Percentiles rank a stretch among this genome's conserved stretches.
These are phyloP conservation scores for Neoconidiobolus thromboides DNA, from an alignment of 371 early-diverging fungal species.

Conservation along the genomic window DNA sequence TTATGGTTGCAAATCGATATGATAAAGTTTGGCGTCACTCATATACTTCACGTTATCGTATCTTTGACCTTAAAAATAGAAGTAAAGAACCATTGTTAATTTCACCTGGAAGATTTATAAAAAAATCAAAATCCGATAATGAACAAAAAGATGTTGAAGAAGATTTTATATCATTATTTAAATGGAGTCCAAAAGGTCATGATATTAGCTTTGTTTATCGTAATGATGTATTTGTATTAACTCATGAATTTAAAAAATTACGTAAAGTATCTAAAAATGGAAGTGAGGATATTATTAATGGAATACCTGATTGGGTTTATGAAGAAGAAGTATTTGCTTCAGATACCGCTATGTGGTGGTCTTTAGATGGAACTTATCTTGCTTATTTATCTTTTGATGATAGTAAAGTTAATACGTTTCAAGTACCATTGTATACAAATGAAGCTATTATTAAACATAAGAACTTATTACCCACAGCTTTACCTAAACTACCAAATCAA, in stretches of 20 bases:
- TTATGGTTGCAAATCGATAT: not conserved
- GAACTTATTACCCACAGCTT: not conserved
- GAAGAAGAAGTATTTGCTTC: constrained; percentile 78
- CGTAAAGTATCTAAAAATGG: constrained; percentile 73
- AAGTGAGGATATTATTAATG: constrained; percentile 66
- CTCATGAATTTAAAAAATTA: constrained; percentile 34
- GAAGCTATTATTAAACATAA: constrained; percentile 1
- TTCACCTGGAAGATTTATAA: not conserved
- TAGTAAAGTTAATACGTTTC: constrained; percentile 44
- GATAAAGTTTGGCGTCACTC: constrained; percentile 3
- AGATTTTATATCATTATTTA: not conserved
- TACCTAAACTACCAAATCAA: not conserved
- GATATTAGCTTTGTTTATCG: constrained; percentile 41
- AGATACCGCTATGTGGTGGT: constrained; percentile 72
- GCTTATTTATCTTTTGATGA: constrained; percentile 80
- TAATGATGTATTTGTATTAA: constrained; percentile 61
- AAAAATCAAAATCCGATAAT: not conserved
- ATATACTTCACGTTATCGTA: not conserved
- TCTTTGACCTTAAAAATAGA: not conserved
- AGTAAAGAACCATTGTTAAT: not conserved
- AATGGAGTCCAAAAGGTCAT: constrained; percentile 5
- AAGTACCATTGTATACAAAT: not conserved
- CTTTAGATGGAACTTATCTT: constrained; percentile 57
- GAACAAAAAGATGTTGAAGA: not conserved
- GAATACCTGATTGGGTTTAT: constrained; percentile 95